These are phyloP conservation scores for Tylopilus felleus DNA, from an alignment of 768 basidiomycete genomes.

Conservation along the genomic window DNA sequence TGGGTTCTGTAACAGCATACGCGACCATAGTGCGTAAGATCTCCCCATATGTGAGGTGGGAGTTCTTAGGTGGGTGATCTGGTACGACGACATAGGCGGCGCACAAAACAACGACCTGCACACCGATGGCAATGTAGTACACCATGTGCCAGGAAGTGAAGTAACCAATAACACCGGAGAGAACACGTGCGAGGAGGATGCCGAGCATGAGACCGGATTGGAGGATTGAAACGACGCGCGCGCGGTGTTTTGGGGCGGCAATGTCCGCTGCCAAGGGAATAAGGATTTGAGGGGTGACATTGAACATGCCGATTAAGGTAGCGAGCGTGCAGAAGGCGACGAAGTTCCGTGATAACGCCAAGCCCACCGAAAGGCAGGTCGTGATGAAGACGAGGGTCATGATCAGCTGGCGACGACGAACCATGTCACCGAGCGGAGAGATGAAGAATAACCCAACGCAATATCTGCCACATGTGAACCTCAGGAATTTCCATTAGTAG, in stretches of 20 bases:
- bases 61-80: slow-evolving; percentile 40
- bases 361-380: slow-evolving; percentile 37
- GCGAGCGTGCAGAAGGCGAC: slow-evolving; percentile 33
- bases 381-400: slow-evolving; percentile 34
- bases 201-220: slow-evolving; percentile 29
- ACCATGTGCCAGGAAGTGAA: slow-evolving; percentile 40
- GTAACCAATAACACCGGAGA: slow-evolving; percentile 40
- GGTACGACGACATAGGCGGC: slow-evolving; percentile 36
- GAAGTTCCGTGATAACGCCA: slow-evolving; percentile 36
- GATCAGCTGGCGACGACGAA: slow-evolving; percentile 42
- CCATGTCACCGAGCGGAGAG: slow-evolving; percentile 45
- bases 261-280: slow-evolving; percentile 47
- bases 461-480: not conserved
- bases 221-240: slow-evolving; percentile 31
- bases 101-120: slow-evolving; percentile 28
- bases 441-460: slow-evolving; percentile 40
- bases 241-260: slow-evolving; percentile 29
- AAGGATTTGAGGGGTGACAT: slow-evolving; percentile 39
- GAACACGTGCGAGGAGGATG: slow-evolving; percentile 30
- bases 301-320: slow-evolving; percentile 37
- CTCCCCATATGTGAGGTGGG: slow-evolving; percentile 33
- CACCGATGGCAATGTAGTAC: slow-evolving; percentile 42
- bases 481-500: not conserved
- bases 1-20: slow-evolving; percentile 39
- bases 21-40: slow-evolving; percentile 39